Evolutionary conservation across 2,329 filamentous ascomycete species (phyloP).

Genomic region (Tolypocladium capitatum): DNA sequence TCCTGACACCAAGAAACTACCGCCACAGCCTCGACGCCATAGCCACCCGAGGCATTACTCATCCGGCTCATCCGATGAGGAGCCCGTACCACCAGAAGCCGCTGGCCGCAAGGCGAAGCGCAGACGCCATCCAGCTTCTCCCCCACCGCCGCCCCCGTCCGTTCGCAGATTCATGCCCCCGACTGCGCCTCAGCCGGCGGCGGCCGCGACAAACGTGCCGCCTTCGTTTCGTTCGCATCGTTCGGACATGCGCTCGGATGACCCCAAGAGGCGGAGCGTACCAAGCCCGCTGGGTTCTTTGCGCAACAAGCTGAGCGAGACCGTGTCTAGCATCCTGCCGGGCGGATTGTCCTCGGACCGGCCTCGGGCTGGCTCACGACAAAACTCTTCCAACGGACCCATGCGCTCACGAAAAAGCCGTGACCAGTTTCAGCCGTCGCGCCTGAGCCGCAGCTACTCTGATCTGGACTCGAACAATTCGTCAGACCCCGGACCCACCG

Average conservation of each 20-base stretch:
- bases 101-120: conserved; percentile 12
- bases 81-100: conserved; percentile 12
- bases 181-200: conserved; percentile 14
- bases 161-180: conserved; percentile 21
- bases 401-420: conserved; percentile 22
- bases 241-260: conserved; percentile 20
- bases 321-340: conserved; percentile 29
- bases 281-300: conserved; percentile 25
- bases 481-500: conserved; percentile 20
- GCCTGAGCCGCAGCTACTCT: conserved; percentile 27
- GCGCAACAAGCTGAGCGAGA: conserved; percentile 31
- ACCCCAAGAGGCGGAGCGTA: conserved; percentile 21
- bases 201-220: conserved; percentile 11
- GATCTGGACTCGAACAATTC: conserved; percentile 23
- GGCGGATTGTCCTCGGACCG: conserved; percentile 20
- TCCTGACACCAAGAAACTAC: conserved; percentile 17
- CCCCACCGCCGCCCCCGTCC: conserved; percentile 16
- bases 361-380: conserved; percentile 22
- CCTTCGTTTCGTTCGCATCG: conserved; percentile 19
- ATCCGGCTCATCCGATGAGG: conserved; percentile 28
- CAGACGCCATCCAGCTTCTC: conserved; percentile 12
- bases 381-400: conserved; percentile 17
- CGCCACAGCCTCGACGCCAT: conserved; percentile 26
- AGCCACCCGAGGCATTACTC: conserved; percentile 34
- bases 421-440: conserved; percentile 26